Evolutionary conservation across 139 green algal species (phyloP), one percentile per base, ranked within the genome.

Genomic region (Mesotaenium endlicherianum): DNA sequence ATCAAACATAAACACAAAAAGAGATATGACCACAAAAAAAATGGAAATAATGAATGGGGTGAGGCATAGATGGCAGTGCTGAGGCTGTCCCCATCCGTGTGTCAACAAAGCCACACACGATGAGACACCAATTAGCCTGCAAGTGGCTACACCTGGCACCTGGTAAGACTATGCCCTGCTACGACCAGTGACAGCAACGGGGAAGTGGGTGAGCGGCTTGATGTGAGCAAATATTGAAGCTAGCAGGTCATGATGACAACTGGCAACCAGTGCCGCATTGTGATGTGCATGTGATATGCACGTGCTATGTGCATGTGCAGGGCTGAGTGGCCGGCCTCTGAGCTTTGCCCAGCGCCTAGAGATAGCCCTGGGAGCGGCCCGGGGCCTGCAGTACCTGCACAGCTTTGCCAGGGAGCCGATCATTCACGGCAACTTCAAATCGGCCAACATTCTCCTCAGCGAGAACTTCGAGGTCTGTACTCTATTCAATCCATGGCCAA

Each of bases 341-440:
- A 72, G 36, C 11, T 38, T 72, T 6, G 60, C 41, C 8, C 60
- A 72, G 11, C 5, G 60, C 8, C 60, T 72, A 38, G 43, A 72
- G 60, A 72, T 78, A n/a, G 70, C 70, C 6, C 70, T 78, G 5
- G 70, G 70, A 59, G 70, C 2, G 86, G 84, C 70, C 49, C 34
- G 70, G 41, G 70, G 70, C 14, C 40, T 78, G 11, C 34, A 78
- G 41, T 78, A 78, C 76, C 80, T 92, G 39, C 89, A 92, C 50
- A 59, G 90, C 8, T 78, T 53, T 5, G 70, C 70, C 34, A 78
- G 34, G 5, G 70, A 59, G 20, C 70, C 70, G 3, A 74, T 90
- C 82, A 41, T 91, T 2, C 89, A 92, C 44, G 20, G 89, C 8
- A 85, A 91, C 58, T 60, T 92, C 40, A 91, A 90, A 40, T 87